Evolutionary conservation across 2,329 filamentous ascomycete species (phyloP).

Genomic region (Pseudocercospora crystallina): DNA sequence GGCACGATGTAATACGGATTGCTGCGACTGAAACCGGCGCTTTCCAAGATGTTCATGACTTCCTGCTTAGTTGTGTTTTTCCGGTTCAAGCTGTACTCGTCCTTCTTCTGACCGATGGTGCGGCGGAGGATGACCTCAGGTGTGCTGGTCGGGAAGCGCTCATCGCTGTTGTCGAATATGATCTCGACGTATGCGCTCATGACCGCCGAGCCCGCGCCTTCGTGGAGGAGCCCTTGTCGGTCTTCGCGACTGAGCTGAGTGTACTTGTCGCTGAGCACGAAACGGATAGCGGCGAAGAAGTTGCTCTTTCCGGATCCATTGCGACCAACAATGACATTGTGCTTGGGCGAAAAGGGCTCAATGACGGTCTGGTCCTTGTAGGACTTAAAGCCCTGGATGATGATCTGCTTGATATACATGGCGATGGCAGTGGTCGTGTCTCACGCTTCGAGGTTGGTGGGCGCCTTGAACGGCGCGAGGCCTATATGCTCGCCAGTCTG

Average conservation of each 20-base stretch:
- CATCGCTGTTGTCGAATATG: constrained; percentile 96
- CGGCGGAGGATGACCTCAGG: constrained; percentile 87
- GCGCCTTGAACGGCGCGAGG: too few species aligned
- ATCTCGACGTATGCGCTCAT: constrained; percentile 99
- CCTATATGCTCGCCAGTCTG: too few species aligned
- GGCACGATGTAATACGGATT: constrained; percentile 99
- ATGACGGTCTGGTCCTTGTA: constrained; percentile 99
- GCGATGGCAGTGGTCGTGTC: not conserved
- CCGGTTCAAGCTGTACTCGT: constrained; percentile 95
- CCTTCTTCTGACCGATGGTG: constrained; percentile 96
- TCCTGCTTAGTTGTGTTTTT: constrained; percentile 95
- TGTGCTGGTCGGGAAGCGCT: constrained; percentile 89
- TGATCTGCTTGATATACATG: constrained; percentile 99
- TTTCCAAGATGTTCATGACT: constrained; percentile 92
- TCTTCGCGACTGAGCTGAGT: constrained; percentile 94
- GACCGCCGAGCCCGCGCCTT: constrained; percentile 94
- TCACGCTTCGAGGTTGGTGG: too few species aligned
- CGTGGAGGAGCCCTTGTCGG: constrained; percentile 92
- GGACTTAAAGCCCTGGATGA: constrained; percentile 95
- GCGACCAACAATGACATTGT: constrained; percentile 97
- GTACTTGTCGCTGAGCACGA: constrained; percentile 91
- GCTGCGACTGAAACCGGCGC: constrained; percentile 91
- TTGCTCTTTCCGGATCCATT: constrained; percentile 99
- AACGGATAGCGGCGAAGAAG: constrained; percentile 98
- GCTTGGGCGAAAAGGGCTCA: constrained; percentile 94